phyloP scores from a whole-genome alignment of 345 rosid genomes.

The Firmiana major region DNA sequence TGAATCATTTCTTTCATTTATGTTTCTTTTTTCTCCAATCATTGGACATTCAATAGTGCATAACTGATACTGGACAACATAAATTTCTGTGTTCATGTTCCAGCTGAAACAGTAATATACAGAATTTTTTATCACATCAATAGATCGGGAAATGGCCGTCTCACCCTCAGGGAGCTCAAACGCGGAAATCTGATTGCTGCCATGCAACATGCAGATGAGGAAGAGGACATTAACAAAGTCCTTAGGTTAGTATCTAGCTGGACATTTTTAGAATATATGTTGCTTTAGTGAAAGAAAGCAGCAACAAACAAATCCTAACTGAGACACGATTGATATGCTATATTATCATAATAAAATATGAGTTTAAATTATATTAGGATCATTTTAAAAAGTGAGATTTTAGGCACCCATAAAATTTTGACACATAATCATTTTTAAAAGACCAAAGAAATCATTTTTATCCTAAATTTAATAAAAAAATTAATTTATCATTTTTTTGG shows the following conservation, averaged over 20 bases:
- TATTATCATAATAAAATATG: no score
- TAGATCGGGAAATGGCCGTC: slow-evolving; percentile 82
- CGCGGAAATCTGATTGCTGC: slow-evolving; percentile 81
- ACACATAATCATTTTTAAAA: no score
- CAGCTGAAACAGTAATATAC: slow-evolving; percentile 98
- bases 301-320: no score
- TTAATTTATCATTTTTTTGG: no score
- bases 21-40: slow-evolving; percentile 5
- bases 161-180: slow-evolving; percentile 84
- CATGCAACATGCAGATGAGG: slow-evolving; percentile 86
- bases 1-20: background rate
- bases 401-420: no score
- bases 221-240: slow-evolving; percentile 86
- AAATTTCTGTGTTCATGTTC: slow-evolving; percentile 27
- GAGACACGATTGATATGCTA: no score
- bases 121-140: slow-evolving; percentile 84
- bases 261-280: background rate
- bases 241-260: slow-evolving; percentile 50
- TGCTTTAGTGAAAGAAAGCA: background rate
- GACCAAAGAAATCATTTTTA: no score
- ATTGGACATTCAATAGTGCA: background rate
- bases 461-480: no score
- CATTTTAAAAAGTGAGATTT: no score
- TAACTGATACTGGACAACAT: slow-evolving; percentile 18
- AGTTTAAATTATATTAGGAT: no score